Percentiles rank a stretch among this genome's conserved stretches.
Conservation (phyloP, 192 early-diverging fungal genomes). For the Umbelopsis sp. region DNA sequence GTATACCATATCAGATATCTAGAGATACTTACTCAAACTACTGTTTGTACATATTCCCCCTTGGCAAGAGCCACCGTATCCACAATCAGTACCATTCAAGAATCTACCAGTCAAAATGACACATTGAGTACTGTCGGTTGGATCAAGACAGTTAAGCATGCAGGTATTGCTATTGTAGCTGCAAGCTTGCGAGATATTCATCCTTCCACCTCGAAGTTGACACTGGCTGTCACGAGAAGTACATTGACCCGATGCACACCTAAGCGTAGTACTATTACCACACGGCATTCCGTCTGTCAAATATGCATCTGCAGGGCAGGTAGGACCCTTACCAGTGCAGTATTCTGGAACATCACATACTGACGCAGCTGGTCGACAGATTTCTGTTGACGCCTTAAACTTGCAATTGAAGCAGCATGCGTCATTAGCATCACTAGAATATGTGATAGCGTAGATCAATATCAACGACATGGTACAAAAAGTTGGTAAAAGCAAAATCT, state of each 20-base stretch:
- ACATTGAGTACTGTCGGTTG: conserved; percentile 45
- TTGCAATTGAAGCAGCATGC: conserved; percentile 82
- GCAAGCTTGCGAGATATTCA: conserved; percentile 64
- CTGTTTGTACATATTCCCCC: conserved; percentile 49
- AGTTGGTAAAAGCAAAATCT: background rate
- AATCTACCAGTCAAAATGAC: conserved; percentile 65
- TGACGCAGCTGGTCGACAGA: conserved; percentile 76
- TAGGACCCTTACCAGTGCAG: conserved; percentile 71
- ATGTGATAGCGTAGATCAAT: background rate
- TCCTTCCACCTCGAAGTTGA: conserved; percentile 53
- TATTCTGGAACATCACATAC: conserved; percentile 82
- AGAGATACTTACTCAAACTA: conserved; percentile 31
- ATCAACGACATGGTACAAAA: background rate
- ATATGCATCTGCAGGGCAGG: conserved; percentile 75
- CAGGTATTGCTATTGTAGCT: conserved; percentile 55
- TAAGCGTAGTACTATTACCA: conserved; percentile 44
- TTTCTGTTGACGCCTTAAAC: conserved; percentile 54
- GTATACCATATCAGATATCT: background rate
- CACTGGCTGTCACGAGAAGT: conserved; percentile 78
- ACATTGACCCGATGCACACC: conserved; percentile 75
- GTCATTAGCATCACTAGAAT: conserved; percentile 75
- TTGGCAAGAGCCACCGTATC: conserved; percentile 65
- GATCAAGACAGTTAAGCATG: conserved; percentile 64
- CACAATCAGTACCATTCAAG: conserved; percentile 75
- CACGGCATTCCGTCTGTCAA: conserved; percentile 71